Evolutionary conservation across 176 grass and related monocot genomes (phyloP).

Genomic region (Avena sativa): DNA sequence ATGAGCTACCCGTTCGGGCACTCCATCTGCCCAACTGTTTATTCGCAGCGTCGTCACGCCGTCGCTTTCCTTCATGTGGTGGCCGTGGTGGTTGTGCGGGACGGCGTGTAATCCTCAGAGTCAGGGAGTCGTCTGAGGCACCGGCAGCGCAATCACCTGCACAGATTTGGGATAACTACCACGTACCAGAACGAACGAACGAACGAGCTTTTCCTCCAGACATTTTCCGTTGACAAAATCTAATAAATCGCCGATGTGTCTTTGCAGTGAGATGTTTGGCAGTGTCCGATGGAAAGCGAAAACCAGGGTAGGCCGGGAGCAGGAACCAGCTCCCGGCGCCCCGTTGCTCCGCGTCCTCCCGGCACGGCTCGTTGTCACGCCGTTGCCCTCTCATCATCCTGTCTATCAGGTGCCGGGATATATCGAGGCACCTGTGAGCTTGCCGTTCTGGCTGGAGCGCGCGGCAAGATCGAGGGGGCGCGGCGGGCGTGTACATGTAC

Average conservation of each 20-base stretch:
- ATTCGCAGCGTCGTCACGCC: background rate
- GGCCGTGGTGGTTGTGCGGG: slow-evolving; percentile 8
- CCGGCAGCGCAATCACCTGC: slow-evolving; percentile 2
- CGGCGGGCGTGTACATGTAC: background rate
- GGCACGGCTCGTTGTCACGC: background rate
- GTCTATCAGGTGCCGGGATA: background rate
- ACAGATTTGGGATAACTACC: slow-evolving; percentile 35
- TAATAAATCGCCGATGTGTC: background rate
- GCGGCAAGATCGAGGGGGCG: background rate
- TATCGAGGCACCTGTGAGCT: background rate
- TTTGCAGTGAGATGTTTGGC: background rate
- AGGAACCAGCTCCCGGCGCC: background rate
- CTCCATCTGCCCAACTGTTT: background rate
- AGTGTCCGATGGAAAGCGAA: background rate
- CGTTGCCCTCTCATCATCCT: slow-evolving; percentile 4
- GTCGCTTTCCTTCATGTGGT: slow-evolving; percentile 53
- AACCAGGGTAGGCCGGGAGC: background rate
- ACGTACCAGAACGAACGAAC: no score
- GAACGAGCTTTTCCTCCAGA: background rate
- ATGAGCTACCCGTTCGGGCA: background rate
- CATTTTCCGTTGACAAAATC: background rate
- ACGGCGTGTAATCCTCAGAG: background rate
- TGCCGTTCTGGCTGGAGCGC: background rate
- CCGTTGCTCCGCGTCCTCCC: background rate
- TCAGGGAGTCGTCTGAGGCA: background rate